Percentiles rank a stretch among this genome's conserved stretches.
Evolutionary conservation across 352 stramenopile species (phyloP).

Genomic region (Pythium chondricola): DNA sequence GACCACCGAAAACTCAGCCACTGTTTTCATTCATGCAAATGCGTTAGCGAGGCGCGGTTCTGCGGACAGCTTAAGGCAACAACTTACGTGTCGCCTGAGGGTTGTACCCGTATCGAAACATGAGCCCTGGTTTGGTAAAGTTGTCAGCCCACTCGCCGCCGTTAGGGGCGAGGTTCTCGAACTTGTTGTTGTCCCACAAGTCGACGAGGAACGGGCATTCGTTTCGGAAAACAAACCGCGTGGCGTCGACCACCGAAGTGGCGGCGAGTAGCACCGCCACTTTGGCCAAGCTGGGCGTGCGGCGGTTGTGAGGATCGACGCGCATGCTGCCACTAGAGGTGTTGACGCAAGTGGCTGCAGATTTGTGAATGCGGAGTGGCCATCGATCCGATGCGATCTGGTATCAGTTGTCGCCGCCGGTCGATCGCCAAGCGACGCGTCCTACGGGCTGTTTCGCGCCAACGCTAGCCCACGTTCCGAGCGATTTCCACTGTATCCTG

Average conservation of each 20-base stretch:
- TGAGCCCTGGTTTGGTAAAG: conserved; percentile 12
- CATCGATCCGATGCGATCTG: too few species aligned
- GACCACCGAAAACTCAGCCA: conserved; percentile 20
- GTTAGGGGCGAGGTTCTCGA: conserved; percentile 15
- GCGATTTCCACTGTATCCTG: too few species aligned
- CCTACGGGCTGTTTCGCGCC: too few species aligned
- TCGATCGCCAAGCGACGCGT: too few species aligned
- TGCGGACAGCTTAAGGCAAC: neutral
- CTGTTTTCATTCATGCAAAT: conserved; percentile 1
- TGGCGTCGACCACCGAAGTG: neutral
- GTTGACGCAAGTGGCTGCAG: too few species aligned
- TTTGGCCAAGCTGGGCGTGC: too few species aligned
- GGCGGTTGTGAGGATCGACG: too few species aligned
- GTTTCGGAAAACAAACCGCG: conserved; percentile 27
- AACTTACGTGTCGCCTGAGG: conserved; percentile 27
- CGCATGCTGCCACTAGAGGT: too few species aligned
- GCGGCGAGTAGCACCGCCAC: neutral
- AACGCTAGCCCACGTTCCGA: too few species aligned
- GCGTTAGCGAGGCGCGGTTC: neutral
- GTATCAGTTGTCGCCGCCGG: too few species aligned
- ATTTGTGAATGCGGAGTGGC: too few species aligned
- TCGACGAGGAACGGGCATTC: conserved; percentile 20
- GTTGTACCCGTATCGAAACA: conserved; percentile 27
- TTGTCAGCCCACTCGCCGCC: conserved; percentile 9
- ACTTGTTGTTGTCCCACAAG: conserved; percentile 24